Evolutionary conservation across 2,329 filamentous ascomycete genomes (phyloP).

Genomic region (Penicillium sp.): DNA sequence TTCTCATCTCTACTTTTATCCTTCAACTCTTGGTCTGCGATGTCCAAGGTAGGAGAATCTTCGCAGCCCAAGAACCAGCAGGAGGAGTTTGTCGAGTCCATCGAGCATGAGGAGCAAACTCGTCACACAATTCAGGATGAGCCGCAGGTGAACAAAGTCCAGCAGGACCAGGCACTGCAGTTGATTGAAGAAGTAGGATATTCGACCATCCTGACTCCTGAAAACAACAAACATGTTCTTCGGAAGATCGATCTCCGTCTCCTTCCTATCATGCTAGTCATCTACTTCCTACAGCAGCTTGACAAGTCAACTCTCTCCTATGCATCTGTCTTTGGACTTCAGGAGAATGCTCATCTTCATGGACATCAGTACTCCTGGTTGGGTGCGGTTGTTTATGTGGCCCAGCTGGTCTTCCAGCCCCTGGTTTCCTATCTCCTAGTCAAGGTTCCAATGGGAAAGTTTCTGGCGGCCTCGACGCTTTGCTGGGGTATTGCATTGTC

Average conservation of each 20-base stretch:
- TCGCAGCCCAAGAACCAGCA: slow-evolving; percentile 17
- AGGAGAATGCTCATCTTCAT: slow-evolving; percentile 57
- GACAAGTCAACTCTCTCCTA: slow-evolving; percentile 65
- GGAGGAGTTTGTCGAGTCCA: slow-evolving; percentile 31
- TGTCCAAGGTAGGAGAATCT: slow-evolving; percentile 21
- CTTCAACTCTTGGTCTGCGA: not conserved
- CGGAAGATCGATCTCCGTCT: slow-evolving; percentile 54
- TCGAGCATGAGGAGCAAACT: slow-evolving; percentile 11
- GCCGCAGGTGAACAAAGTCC: slow-evolving; percentile 14
- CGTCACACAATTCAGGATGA: not conserved
- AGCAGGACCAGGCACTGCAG: slow-evolving; percentile 50
- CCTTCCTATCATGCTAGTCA: slow-evolving; percentile 57
- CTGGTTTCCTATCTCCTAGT: slow-evolving; percentile 57
- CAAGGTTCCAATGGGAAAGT: slow-evolving; percentile 62
- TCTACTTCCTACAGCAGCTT: slow-evolving; percentile 64
- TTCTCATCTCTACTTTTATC: not conserved
- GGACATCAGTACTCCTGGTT: slow-evolving; percentile 58
- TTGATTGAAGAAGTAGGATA: slow-evolving; percentile 50
- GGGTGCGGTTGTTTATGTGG: slow-evolving; percentile 55
- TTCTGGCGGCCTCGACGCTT: slow-evolving; percentile 54
- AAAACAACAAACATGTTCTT: slow-evolving; percentile 55
- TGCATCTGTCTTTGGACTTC: slow-evolving; percentile 63
- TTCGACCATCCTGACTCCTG: slow-evolving; percentile 50
- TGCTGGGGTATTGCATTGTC: slow-evolving; percentile 55
- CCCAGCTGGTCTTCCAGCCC: slow-evolving; percentile 56